Base-by-base conservation (phyloP, 2,329 filamentous ascomycete genomes). In the Coleophoma eucalyptorum region DNA sequence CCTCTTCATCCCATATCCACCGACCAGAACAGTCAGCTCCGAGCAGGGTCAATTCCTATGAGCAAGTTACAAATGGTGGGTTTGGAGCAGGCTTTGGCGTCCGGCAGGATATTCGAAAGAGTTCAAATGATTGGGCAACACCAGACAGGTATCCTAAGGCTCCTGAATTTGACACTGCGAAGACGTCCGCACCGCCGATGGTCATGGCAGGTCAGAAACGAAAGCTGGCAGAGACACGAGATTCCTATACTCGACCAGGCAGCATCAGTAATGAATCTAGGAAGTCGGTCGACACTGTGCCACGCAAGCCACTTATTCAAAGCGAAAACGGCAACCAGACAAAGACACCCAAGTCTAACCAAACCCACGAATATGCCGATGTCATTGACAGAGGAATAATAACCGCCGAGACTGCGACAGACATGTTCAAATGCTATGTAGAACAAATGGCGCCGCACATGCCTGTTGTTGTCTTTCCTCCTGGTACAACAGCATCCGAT, bases 381-480 rank as follows among this genome's bases (percentile, higher is more conserved):
- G 65, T 72, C 15, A 70, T 88, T 37, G 82, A 85, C 55, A 75
- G 80, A 10, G 82, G 81, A 1, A 60, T 87, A 38, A 64, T 88
- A 32, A 78, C 76, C 3, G 71, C 77, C 63, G 77, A 79, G 2
- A 70, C 74, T 52, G 83, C 84, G 1, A 66, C 71, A 2, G 70
- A 75, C 50, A 71, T 86, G 42, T 82, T 86, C 55, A 64, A 70
- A 20, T 73, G 78, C 10, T 89, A 87, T 64, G 79, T 74, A 35
- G 73, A 77, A 13, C 71, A 77, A 43, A 86, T 87, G 78, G 72
- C 75, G 16, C 72, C 71, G 2, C 83, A 87, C 55, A 73, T 86
- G 48, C 84, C 84, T 0, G 77, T 78, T 2, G 80, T 88, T 16
- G 72, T 86, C 21, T 83, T 88, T 51, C 74, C 80, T 1, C 62